Evolutionary conservation across 176 grass and related monocot genomes (phyloP).

Genomic region (Avena sativa): DNA sequence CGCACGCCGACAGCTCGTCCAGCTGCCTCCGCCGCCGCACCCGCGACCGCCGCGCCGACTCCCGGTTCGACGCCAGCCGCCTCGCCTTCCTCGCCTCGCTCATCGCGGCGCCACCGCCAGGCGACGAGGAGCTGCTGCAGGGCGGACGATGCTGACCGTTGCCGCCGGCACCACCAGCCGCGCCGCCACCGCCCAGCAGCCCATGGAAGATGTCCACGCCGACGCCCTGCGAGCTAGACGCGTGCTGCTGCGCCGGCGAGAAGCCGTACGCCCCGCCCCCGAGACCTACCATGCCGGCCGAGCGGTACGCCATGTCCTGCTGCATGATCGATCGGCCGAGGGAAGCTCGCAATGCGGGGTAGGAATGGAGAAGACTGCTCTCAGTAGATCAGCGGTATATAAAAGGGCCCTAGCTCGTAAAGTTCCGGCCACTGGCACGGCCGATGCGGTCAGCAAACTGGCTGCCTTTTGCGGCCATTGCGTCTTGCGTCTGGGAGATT

Average conservation of each 20-base stretch:
- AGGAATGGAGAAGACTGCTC: neutral
- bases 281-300: conserved; percentile 14
- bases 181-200: neutral
- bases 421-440: conserved; percentile 21
- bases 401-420: neutral
- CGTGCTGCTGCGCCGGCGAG: conserved; percentile 26
- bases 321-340: conserved; percentile 40
- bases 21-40: conserved; percentile 49
- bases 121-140: neutral
- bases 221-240: neutral
- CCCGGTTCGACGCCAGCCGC: conserved; percentile 60
- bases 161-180: neutral
- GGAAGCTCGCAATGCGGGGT: neutral
- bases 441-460: conserved; percentile 31
- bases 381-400: neutral
- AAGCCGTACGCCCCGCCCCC: neutral
- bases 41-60: conserved; percentile 61
- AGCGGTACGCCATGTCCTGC: neutral
- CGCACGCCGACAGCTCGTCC: conserved; percentile 47
- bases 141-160: neutral
- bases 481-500: conserved; percentile 31
- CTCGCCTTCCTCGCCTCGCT: conserved; percentile 49
- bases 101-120: neutral
- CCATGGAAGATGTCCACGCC: neutral
- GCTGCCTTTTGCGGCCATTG: conserved; percentile 32